Conservation (phyloP, 352 stramenopile species). For the Globisporangium viniferum region DNA sequence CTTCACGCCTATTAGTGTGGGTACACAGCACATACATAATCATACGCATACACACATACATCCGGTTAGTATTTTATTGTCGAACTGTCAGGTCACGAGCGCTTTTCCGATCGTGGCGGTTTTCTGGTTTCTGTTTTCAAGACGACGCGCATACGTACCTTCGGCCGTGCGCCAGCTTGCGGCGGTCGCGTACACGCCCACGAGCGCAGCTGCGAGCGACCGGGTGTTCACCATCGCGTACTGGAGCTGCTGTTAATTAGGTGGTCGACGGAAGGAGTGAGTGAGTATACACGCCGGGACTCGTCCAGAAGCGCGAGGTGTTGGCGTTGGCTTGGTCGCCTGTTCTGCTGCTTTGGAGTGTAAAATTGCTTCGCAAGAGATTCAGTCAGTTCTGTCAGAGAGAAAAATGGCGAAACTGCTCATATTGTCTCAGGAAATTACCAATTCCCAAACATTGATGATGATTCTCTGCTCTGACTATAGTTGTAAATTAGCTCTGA, state of each 20-base stretch:
- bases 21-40: not conserved
- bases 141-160: not conserved
- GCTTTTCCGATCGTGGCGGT: not conserved
- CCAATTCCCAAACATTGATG: too few species aligned
- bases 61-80: not conserved
- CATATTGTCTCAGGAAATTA: too few species aligned
- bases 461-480: not conserved
- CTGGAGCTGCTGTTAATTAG: not conserved
- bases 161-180: constrained; percentile 7
- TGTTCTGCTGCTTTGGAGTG: not conserved
- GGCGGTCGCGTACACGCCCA: not conserved
- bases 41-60: not conserved
- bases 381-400: not conserved
- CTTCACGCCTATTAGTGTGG: constrained; percentile 24
- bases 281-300: not conserved
- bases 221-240: constrained; percentile 5
- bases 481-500: not conserved
- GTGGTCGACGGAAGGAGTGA: not conserved
- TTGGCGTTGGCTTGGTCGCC: not conserved
- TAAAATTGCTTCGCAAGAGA: not conserved
- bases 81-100: not conserved
- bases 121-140: not conserved
- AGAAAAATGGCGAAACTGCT: too few species aligned
- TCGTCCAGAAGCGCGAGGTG: not conserved
- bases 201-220: constrained; percentile 1